Conservation (phyloP, 495 filamentous ascomycete species). For the Umbilicaria muhlenbergii region DNA sequence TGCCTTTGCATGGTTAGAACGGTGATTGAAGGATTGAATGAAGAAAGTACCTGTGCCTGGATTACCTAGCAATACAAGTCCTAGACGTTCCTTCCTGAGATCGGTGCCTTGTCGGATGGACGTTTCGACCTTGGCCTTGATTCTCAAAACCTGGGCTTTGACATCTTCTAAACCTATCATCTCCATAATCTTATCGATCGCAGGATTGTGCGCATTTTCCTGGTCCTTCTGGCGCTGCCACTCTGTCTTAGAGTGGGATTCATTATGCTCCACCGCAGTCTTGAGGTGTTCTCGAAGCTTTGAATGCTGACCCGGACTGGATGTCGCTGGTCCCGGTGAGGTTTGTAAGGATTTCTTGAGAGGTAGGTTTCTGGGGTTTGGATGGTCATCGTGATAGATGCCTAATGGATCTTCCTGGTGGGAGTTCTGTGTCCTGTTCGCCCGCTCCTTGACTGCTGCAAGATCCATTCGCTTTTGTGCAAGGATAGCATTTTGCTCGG, state of each 20-base stretch:
- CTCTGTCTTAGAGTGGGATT: conserved; percentile 27
- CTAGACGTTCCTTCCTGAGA: conserved; percentile 43
- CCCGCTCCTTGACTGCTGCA: conserved; percentile 1
- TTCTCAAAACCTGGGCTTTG: conserved; percentile 44
- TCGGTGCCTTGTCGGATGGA: conserved; percentile 37
- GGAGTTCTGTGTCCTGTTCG: neutral
- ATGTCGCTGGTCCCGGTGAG: neutral
- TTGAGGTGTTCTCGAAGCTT: conserved; percentile 1
- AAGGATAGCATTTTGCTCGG: no score
- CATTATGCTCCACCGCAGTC: conserved; percentile 3
- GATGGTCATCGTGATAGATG: neutral
- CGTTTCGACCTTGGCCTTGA: conserved; percentile 55
- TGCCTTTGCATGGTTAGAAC: conserved; percentile 32
- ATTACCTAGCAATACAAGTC: conserved; percentile 55
- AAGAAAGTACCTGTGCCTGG: conserved; percentile 52
- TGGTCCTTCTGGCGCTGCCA: conserved; percentile 46
- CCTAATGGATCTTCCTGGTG: neutral
- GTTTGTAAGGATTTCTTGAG: neutral
- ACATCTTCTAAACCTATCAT: conserved; percentile 63
- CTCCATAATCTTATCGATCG: conserved; percentile 49
- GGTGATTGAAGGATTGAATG: neutral
- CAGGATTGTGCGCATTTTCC: conserved; percentile 31
- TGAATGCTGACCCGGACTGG: neutral
- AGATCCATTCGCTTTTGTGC: conserved; percentile 4
- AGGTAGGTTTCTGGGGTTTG: neutral